Conservation (phyloP, 1,139 yeast species). For the Zygosaccharomyces pseudobailii region DNA sequence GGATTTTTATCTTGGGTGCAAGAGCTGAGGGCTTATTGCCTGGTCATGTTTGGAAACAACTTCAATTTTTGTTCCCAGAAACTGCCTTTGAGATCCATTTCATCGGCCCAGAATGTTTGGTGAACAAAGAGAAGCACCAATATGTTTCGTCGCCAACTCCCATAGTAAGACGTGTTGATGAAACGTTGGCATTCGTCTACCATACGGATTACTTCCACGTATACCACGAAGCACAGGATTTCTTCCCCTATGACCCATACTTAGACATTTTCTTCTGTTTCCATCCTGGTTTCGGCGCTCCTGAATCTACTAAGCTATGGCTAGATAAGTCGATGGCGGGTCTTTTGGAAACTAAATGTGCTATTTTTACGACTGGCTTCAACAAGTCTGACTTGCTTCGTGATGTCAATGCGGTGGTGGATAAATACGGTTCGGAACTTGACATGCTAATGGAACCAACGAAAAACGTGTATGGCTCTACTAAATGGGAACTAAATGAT, state of each 20-base stretch:
- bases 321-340: slow-evolving; percentile 86
- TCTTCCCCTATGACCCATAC: slow-evolving; percentile 97
- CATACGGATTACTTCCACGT: slow-evolving; percentile 92
- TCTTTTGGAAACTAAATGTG: slow-evolving; percentile 86
- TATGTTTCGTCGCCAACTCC: slow-evolving; percentile 53
- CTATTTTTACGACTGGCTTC: slow-evolving; percentile 85
- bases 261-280: slow-evolving; percentile 85
- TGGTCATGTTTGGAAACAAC: slow-evolving; percentile 92
- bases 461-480: slow-evolving; percentile 70
- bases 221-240: slow-evolving; percentile 83
- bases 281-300: slow-evolving; percentile 92
- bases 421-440: slow-evolving; percentile 65
- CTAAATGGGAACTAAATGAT: slow-evolving; percentile 93
- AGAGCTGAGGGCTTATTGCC: slow-evolving; percentile 93
- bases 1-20: slow-evolving; percentile 86
- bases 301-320: slow-evolving; percentile 80
- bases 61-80: slow-evolving; percentile 80
- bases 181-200: slow-evolving; percentile 66
- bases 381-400: slow-evolving; percentile 65
- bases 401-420: slow-evolving; percentile 67
- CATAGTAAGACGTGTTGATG: slow-evolving; percentile 68
- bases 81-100: slow-evolving; percentile 81
- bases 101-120: slow-evolving; percentile 88
- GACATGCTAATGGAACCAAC: slow-evolving; percentile 77
- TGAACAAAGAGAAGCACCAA: slow-evolving; percentile 56